A percentile compares a stretch with the other conserved stretches of the same genome.
Evolutionary conservation across 495 filamentous ascomycete genomes (phyloP).

Genomic region (Cenococcum geophilum): DNA sequence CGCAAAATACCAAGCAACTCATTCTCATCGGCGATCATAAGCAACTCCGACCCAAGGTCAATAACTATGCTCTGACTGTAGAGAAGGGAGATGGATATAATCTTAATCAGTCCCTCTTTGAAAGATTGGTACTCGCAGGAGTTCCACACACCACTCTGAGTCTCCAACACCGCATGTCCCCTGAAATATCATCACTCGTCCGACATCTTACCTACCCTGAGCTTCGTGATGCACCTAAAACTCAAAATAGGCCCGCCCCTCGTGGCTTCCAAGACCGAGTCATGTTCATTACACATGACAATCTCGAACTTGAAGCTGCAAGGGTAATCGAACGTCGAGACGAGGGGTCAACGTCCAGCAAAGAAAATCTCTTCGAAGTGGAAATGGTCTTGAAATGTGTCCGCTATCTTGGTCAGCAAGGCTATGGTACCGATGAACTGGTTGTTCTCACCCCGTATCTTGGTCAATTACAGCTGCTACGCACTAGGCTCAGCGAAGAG

Average conservation of each 20-base stretch:
- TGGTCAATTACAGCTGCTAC: slow-evolving; percentile 59
- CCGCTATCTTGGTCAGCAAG: slow-evolving; percentile 68
- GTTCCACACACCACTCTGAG: slow-evolving; percentile 51
- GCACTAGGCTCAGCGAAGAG: slow-evolving; percentile 48
- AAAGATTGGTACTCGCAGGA: slow-evolving; percentile 55
- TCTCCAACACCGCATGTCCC: slow-evolving; percentile 66
- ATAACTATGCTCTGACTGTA: slow-evolving; percentile 56
- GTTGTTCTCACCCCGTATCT: slow-evolving; percentile 60
- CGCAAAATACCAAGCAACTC: slow-evolving; percentile 55
- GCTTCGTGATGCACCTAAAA: slow-evolving; percentile 54
- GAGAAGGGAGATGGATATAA: slow-evolving; percentile 65
- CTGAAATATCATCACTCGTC: slow-evolving; percentile 61
- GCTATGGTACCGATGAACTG: slow-evolving; percentile 60
- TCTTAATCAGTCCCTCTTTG: slow-evolving; percentile 67
- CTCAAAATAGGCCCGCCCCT: slow-evolving; percentile 44
- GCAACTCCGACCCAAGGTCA: slow-evolving; percentile 67
- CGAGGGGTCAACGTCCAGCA: slow-evolving; percentile 44
- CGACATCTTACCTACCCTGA: slow-evolving; percentile 57
- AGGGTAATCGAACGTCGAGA: slow-evolving; percentile 49
- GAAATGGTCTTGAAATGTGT: slow-evolving; percentile 62
- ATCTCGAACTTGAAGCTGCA: slow-evolving; percentile 46
- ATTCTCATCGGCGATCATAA: slow-evolving; percentile 74
- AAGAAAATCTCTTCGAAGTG: slow-evolving; percentile 63
- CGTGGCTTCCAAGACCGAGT: slow-evolving; percentile 57
- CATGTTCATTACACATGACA: slow-evolving; percentile 59